These are phyloP conservation scores for Candida sp. DNA, from an alignment of 1,139 yeast genomes.

Conservation along the genomic window DNA sequence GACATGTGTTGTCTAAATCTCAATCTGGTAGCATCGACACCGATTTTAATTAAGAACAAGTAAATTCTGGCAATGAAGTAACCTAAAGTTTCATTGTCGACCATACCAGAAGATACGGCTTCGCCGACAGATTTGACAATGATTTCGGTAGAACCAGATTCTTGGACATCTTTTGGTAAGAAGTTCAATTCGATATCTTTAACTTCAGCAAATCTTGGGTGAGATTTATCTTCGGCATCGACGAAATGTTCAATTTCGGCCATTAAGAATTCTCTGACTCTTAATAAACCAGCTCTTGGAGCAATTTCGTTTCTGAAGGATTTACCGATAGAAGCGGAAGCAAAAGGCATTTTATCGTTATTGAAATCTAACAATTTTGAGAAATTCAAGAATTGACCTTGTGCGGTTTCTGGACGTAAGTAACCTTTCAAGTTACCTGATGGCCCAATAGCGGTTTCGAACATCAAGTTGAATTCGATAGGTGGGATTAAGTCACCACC, in stretches of 20 bases:
- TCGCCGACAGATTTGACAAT: constrained; percentile 74
- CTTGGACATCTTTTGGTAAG: constrained; percentile 84
- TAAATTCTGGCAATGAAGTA: constrained; percentile 94
- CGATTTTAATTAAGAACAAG: constrained; percentile 79
- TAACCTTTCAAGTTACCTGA: constrained; percentile 95
- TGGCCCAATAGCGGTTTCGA: constrained; percentile 99
- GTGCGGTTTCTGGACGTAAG: constrained; percentile 99
- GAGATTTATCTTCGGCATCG: constrained; percentile 85
- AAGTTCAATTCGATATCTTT: constrained; percentile 70
- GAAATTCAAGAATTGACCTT: constrained; percentile 97
- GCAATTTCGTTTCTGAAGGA: constrained; percentile 99
- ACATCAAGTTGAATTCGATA: constrained; percentile 95
- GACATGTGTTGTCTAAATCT: constrained; percentile 99
- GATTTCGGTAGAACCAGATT: constrained; percentile 74
- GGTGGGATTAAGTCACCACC: constrained; percentile 88
- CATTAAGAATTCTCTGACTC: constrained; percentile 99
- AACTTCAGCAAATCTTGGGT: constrained; percentile 75
- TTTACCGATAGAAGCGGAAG: constrained; percentile 98
- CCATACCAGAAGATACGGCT: constrained; percentile 83
- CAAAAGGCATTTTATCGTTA: constrained; percentile 97
- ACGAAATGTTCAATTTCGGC: constrained; percentile 99
- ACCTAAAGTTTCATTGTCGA: constrained; percentile 96
- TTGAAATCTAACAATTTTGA: constrained; percentile 90
- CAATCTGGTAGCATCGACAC: constrained; percentile 78
- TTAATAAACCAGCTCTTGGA: constrained; percentile 94